Percentiles rank a stretch among this genome's conserved stretches.
Evolutionary conservation across 768 basidiomycete species (phyloP).

Genomic region (Mycena vitilis): DNA sequence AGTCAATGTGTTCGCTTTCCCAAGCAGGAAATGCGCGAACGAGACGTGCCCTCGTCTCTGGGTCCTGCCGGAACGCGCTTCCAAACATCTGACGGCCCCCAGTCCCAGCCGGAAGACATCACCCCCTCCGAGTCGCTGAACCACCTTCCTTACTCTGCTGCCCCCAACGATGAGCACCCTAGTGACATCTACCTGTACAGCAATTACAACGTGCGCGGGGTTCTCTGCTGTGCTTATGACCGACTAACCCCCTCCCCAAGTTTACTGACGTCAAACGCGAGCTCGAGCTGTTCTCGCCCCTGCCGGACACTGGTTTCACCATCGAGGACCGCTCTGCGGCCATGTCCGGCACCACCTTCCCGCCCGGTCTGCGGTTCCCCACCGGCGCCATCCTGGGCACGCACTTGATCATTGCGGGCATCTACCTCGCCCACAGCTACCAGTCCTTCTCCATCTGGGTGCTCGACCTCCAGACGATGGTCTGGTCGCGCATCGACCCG

Average conservation of each 20-base stretch:
- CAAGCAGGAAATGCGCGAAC: conserved; percentile 65
- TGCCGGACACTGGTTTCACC: conserved; percentile 79
- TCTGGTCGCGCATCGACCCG: conserved; percentile 90
- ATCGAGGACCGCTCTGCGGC: conserved; percentile 83
- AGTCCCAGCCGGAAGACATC: conserved; percentile 55
- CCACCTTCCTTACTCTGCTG: conserved; percentile 82
- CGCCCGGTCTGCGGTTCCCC: conserved; percentile 96
- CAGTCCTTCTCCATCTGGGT: conserved; percentile 98
- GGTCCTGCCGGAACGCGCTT: conserved; percentile 73
- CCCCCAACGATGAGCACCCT: conserved; percentile 79
- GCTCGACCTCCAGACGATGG: conserved; percentile 84
- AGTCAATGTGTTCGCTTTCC: conserved; percentile 74
- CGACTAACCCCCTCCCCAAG: conserved; percentile 50
- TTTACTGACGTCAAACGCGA: conserved; percentile 97
- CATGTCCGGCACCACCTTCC: conserved; percentile 86
- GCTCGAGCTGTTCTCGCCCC: conserved; percentile 89
- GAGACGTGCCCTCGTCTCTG: conserved; percentile 54
- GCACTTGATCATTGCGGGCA: conserved; percentile 94
- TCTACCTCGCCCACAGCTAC: conserved; percentile 93
- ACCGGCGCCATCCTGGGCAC: conserved; percentile 92
- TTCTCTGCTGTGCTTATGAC: conserved; percentile 13
- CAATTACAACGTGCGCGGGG: conserved; percentile 86
- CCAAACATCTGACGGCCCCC: conserved; percentile 52
- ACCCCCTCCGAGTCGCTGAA: conserved; percentile 70
- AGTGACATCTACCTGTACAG: conserved; percentile 93